Base-by-base conservation (phyloP, 352 stramenopile species). In the Pythium sukuiense region DNA sequence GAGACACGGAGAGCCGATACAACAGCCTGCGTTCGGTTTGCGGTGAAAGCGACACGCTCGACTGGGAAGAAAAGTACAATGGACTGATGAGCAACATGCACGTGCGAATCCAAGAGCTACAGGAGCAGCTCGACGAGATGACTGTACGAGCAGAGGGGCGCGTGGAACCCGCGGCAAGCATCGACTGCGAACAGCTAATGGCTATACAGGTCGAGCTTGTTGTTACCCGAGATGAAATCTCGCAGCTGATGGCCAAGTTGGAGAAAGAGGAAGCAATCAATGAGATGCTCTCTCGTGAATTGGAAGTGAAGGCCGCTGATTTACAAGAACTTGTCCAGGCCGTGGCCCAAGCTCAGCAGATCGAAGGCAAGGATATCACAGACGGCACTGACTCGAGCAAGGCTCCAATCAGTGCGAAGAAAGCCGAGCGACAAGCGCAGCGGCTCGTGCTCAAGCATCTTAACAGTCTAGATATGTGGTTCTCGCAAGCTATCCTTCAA, bases 381-480 rank as follows among this genome's bases (percentile, higher is more conserved):
- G 16, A 37, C n/a, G n/a, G 29, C 3, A 3, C 4, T 13, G 7
- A 18, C 29, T 11, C 5, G 13, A 30, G 24, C 6, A 37, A 56
- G 46, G n/a, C 0, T 18, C 2, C 4, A 9, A 52, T 18, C 2
- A 41, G 53, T 13, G n/a, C 20, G 55, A 75, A 43, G 57, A 59
- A 27, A 61, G 54, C 52, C 2, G 58, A 63, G 16, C 12, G 48
- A 14, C 53, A 66, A 18, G 39, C 57, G 16, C 49, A 77, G 24
- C 41, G 61, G 6, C 30, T 76, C 16, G 63, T 87, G 49, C 67
- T 76, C 32, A 74, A 76, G 18, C 70, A 89, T 39, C 50, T 89
- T 39, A 76, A 70, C 39, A 85, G 72, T 41, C 48, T 89, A 2
- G 73, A 89, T 33, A 55, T 53, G 53, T 89, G 80, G 80, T 89